phyloP scores from a whole-genome alignment of 768 basidiomycete species.

The Rubroboletus satanas region DNA sequence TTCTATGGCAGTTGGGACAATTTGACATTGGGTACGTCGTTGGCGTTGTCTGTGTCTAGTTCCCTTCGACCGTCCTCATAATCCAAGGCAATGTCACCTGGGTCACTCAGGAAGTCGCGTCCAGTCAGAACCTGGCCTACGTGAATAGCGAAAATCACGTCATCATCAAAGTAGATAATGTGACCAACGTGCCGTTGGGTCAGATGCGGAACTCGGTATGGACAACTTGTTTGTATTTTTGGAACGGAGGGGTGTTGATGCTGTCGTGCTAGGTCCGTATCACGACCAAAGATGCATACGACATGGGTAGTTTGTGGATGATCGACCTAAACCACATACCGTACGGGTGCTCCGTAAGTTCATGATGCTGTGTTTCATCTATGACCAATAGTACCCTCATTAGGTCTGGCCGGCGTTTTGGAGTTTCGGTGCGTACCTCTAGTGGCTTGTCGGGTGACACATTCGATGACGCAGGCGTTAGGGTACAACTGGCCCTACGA shows the following conservation, averaged over 20 bases:
- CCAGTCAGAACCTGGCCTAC: conserved; percentile 50
- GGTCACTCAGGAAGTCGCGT: conserved; percentile 46
- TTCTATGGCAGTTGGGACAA: conserved; percentile 52
- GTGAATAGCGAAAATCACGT: conserved; percentile 59
- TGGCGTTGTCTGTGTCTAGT: conserved; percentile 7
- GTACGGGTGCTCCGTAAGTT: conserved; percentile 53
- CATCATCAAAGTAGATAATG: conserved; percentile 73
- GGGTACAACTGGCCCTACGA: conserved; percentile 39
- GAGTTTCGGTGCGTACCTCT: conserved; percentile 24
- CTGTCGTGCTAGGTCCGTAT: conserved; percentile 38
- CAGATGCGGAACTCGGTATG: conserved; percentile 58
- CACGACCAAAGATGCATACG: conserved; percentile 41
- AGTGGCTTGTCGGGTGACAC: neutral
- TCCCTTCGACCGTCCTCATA: neutral
- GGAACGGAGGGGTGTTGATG: neutral
- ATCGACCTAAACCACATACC: conserved; percentile 48
- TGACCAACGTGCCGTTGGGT: conserved; percentile 47
- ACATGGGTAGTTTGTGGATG: conserved; percentile 44
- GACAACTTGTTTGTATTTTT: neutral
- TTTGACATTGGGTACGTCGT: conserved; percentile 37
- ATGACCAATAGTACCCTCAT: neutral
- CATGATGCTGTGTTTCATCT: neutral
- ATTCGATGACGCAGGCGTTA: conserved; percentile 1
- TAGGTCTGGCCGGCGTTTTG: conserved; percentile 34
- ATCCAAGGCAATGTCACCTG: conserved; percentile 59